phyloP scores from a whole-genome alignment of 371 early-diverging fungal species.

The Coemansia sp. region DNA sequence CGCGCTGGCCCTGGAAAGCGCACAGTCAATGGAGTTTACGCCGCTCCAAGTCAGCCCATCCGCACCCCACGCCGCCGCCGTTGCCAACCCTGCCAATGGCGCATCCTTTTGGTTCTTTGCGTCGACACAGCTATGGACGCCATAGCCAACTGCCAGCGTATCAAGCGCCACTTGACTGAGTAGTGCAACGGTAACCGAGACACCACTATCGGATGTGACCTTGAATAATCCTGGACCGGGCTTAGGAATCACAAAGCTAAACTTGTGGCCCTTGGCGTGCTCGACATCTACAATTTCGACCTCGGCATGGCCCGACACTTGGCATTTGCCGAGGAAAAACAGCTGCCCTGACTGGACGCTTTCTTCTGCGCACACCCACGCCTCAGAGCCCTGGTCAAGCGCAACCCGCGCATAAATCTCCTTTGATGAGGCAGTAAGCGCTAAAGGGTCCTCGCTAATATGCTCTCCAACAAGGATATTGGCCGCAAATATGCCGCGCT shows the following conservation, averaged over 20 bases:
- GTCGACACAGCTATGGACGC: conserved; percentile 3
- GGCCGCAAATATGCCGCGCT: conserved; percentile 45
- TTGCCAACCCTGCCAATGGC: background rate
- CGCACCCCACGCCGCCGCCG: conserved; percentile 37
- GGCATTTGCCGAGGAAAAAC: conserved; percentile 36
- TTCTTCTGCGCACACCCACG: conserved; percentile 47
- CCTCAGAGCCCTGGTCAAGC: conserved; percentile 20
- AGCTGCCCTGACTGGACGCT: conserved; percentile 40
- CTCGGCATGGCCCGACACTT: conserved; percentile 46
- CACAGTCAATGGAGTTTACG: conserved; percentile 5
- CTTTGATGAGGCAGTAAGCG: conserved; percentile 33
- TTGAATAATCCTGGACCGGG: conserved; percentile 24
- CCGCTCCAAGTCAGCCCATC: conserved; percentile 17
- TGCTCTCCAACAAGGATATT: conserved; percentile 26
- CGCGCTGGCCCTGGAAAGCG: background rate
- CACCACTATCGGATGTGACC: conserved; percentile 1
- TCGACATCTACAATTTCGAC: conserved; percentile 39
- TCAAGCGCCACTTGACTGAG: conserved; percentile 27
- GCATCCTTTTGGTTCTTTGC: background rate
- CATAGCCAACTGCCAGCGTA: conserved; percentile 29
- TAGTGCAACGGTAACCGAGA: conserved; percentile 22
- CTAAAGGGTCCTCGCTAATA: background rate
- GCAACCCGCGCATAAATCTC: conserved; percentile 41
- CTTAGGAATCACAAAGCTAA: conserved; percentile 48
- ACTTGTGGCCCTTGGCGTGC: conserved; percentile 34